Conservation (phyloP, 176 grass and related monocot genomes). For the Hordeum marinum region DNA sequence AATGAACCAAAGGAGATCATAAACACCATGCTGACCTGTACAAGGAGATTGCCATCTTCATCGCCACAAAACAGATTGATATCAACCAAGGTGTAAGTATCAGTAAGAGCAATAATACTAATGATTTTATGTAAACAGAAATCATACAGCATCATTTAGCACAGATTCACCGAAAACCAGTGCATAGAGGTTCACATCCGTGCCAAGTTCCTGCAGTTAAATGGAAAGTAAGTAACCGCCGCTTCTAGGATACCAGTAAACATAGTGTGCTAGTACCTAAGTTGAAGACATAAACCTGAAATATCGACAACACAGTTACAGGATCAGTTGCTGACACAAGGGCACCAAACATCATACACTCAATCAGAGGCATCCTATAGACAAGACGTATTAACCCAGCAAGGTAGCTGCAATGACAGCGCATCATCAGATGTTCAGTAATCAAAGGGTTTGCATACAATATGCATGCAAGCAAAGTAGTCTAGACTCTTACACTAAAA, state of each 20-base stretch:
- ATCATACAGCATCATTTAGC: conserved; percentile 83
- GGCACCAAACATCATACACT: conserved; percentile 97
- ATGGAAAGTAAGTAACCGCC: background rate
- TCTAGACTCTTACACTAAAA: conserved; percentile 68
- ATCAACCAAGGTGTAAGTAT: conserved; percentile 28
- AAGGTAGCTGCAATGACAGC: conserved; percentile 44
- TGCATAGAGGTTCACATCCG: conserved; percentile 85
- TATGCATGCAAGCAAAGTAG: background rate
- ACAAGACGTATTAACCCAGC: conserved; percentile 69
- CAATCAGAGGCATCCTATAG: conserved; percentile 76
- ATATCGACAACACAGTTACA: conserved; percentile 93
- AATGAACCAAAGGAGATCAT: background rate
- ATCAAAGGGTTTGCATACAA: background rate
- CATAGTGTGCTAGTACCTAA: background rate
- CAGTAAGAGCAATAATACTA: conserved; percentile 11
- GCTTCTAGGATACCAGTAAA: background rate
- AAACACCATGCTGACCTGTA: conserved; percentile 57
- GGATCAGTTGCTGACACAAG: conserved; percentile 99
- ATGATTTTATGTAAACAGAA: background rate
- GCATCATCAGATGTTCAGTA: background rate
- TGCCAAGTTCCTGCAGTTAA: conserved; percentile 73
- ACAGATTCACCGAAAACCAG: conserved; percentile 94
- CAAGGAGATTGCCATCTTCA: conserved; percentile 91
- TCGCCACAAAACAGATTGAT: conserved; percentile 16
- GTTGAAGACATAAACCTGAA: conserved; percentile 57